Base-by-base conservation (phyloP, 768 basidiomycete genomes). In the Baorangia bicolor region DNA sequence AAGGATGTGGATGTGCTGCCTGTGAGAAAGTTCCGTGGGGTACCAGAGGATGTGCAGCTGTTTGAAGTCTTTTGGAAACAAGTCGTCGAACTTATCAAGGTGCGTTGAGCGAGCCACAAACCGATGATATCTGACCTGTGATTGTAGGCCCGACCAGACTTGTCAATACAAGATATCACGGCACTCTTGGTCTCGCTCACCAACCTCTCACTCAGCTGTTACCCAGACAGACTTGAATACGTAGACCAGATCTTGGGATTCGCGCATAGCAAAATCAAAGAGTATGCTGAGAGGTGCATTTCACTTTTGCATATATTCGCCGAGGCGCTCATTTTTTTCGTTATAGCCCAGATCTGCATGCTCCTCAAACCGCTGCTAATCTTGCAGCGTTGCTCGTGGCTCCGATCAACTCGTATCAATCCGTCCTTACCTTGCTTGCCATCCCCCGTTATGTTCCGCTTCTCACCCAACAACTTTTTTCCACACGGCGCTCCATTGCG, bases 11-110 rank as follows among this genome's bases (percentile, higher is more conserved):
- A 84, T 44, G 77, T 70, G 0, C 56, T 72, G 57, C 74, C 79
- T 40, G 81, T 85, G 34, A 84, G 80, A 65, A 97, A 95, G 73
- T 98, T 97, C 77, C 78, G 97, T 70, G 97, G 97, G 20, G 86
- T 98, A 40, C 97, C 97, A 9, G 91, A 94, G 69, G 82, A 98
- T 61, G 97, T 97, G 23, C 92, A 89, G 67, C 74, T 99, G 49
- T 99, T 99, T 59, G 97, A 99, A 69, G 94, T 98, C 12, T 99
- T 98, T 70, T 99, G 97, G 96, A 87, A 90, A 60, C 97, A 99
- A 70, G 93, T 98, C 6, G 95, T 98, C 12, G 90, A 97, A 69
- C 83, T 99, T 27, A 95, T 99, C 78, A 97, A 95, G 84, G 94
- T 92, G 62, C 20, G 81, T 68, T 20, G 41, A 14, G 20, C 13